Percentiles rank a stretch among this genome's conserved stretches.
Evolutionary conservation across 768 basidiomycete species (phyloP).

Genomic region (Amanita thiersii): DNA sequence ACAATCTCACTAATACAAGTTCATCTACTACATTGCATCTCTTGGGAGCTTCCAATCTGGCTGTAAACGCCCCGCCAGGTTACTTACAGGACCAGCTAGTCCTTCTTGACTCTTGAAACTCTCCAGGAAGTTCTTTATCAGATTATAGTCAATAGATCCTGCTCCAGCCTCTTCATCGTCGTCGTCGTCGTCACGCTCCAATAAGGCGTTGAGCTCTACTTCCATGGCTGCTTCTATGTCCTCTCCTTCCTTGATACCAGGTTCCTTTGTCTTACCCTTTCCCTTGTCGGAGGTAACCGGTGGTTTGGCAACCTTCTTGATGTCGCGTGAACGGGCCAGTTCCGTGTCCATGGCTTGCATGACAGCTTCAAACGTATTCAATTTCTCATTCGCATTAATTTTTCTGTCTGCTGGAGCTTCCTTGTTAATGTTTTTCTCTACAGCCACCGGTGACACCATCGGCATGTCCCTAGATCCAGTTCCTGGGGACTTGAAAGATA

Average conservation of each 20-base stretch:
- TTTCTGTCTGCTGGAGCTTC: conserved; percentile 24
- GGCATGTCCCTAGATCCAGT: background rate
- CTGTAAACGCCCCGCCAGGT: conserved; percentile 77
- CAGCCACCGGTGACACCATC: background rate
- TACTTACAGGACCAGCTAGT: conserved; percentile 85
- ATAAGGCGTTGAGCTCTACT: conserved; percentile 62
- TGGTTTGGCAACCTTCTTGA: conserved; percentile 12
- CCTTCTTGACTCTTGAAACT: conserved; percentile 93
- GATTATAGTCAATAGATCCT: conserved; percentile 65
- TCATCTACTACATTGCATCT: conserved; percentile 37
- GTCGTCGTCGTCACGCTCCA: conserved; percentile 45
- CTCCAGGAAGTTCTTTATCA: conserved; percentile 96
- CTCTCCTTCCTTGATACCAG: conserved; percentile 31
- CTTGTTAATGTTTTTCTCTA: too few species aligned
- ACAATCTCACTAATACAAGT: background rate
- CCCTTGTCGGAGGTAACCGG: conserved; percentile 13
- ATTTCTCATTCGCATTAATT: conserved; percentile 50
- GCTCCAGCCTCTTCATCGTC: conserved; percentile 46
- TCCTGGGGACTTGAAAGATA: conserved; percentile 14
- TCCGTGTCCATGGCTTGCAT: conserved; percentile 95
- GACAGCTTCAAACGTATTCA: conserved; percentile 91
- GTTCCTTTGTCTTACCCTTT: conserved; percentile 41
- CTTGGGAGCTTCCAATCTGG: conserved; percentile 69
- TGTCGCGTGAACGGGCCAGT: conserved; percentile 40
- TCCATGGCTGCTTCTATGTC: conserved; percentile 88